Evolutionary conservation across 148 eudicot genomes (phyloP).

Genomic region (Persicaria maculosa): DNA sequence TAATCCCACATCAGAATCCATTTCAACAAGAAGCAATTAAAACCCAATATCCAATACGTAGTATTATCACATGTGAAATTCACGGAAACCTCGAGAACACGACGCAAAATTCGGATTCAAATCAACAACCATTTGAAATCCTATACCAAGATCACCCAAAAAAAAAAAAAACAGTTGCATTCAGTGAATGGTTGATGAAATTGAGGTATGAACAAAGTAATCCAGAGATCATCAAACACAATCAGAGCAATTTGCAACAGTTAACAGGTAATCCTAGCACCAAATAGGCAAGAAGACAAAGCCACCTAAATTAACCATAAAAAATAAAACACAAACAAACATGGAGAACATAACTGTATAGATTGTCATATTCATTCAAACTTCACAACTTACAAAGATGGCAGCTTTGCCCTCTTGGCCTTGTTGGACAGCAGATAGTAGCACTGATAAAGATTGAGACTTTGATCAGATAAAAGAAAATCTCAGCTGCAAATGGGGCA

Average conservation of each 20-base stretch:
- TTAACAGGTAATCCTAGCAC: neutral
- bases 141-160: neutral
- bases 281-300: neutral
- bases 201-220: neutral
- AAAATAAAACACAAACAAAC: neutral
- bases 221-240: neutral
- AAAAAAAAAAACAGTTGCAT: neutral
- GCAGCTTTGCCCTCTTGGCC: neutral
- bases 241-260: neutral
- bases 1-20: too few relatives aligned
- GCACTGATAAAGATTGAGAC: neutral
- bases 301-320: neutral
- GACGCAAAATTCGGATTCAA: too few relatives aligned
- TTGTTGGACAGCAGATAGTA: neutral
- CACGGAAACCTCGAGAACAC: too few relatives aligned
- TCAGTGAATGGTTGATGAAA: neutral
- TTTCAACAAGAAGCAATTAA: too few relatives aligned
- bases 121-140: neutral
- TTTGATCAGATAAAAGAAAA: neutral
- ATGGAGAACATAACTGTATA: neutral
- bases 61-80: too few relatives aligned
- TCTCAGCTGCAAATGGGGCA: constrained; percentile 85
- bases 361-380: neutral
- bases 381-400: neutral
- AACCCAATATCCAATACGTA: too few relatives aligned